Conservation (phyloP, 2,329 filamentous ascomycete species). For the Scopulariopsis brevicaulis region DNA sequence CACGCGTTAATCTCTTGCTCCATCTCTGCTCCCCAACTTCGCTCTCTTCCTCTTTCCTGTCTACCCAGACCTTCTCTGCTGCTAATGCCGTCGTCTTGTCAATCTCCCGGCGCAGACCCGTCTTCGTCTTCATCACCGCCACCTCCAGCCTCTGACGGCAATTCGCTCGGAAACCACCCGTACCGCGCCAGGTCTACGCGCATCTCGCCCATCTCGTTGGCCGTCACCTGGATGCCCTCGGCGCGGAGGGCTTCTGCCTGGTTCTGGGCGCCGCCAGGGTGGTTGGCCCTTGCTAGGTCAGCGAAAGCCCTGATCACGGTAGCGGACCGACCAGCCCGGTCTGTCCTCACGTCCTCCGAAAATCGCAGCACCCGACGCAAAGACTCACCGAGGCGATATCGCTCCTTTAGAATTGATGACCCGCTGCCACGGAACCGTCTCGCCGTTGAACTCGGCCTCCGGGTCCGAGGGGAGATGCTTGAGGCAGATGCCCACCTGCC, state of each 20-base stretch:
- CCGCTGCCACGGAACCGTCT: conserved; percentile 87
- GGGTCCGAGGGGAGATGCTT: conserved; percentile 63
- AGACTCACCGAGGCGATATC: conserved; percentile 66
- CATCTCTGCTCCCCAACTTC: not conserved
- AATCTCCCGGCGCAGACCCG: not conserved
- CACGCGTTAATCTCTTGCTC: not conserved
- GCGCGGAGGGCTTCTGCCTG: conserved; percentile 37
- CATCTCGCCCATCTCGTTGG: conserved; percentile 36
- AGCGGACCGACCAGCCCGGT: no score
- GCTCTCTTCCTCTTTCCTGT: not conserved
- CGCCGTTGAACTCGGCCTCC: conserved; percentile 49
- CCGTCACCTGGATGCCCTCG: conserved; percentile 41
- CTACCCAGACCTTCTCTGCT: not conserved
- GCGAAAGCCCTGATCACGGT: not conserved
- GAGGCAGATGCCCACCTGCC: conserved; percentile 83
- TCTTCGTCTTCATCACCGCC: not conserved
- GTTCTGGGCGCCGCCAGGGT: conserved; percentile 25
- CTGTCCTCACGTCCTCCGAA: no score
- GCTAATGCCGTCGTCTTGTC: not conserved
- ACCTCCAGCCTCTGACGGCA: conserved; percentile 32
- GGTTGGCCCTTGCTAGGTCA: not conserved
- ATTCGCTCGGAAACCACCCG: conserved; percentile 41
- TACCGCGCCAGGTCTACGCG: conserved; percentile 36
- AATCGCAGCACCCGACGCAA: not conserved
- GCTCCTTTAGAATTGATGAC: conserved; percentile 80